Conservation (phyloP, 2,329 filamentous ascomycete genomes). For the Colletotrichum sp. region DNA sequence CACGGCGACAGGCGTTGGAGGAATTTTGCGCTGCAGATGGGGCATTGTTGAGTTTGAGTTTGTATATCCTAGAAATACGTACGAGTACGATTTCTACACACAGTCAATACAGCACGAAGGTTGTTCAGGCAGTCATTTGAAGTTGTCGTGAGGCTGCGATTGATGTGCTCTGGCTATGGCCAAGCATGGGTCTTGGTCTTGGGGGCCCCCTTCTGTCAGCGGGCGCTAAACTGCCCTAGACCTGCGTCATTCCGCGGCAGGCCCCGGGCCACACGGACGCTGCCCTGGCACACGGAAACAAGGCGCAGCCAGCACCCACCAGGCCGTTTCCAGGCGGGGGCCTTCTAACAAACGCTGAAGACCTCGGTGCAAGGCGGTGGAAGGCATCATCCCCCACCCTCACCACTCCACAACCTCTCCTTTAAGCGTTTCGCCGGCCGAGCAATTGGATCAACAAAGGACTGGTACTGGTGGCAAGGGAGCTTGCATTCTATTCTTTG, state of each 20-base stretch:
- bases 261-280: background rate
- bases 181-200: background rate
- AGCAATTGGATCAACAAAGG: background rate
- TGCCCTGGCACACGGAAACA: background rate
- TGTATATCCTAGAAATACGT: constrained; percentile 25
- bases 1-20: constrained; percentile 8
- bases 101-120: constrained; percentile 15
- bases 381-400: constrained; percentile 4
- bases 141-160: background rate
- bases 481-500: background rate
- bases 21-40: background rate
- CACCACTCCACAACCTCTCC: background rate
- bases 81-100: constrained; percentile 22
- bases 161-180: background rate
- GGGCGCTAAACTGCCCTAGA: background rate
- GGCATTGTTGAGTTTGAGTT: constrained; percentile 19
- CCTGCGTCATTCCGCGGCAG: background rate
- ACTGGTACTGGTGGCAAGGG: background rate
- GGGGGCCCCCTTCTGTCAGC: background rate
- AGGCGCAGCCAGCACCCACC: background rate
- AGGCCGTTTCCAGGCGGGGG: background rate
- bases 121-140: background rate
- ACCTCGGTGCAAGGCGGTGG: background rate
- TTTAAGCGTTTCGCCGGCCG: background rate
- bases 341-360: background rate